Conservation (phyloP, 345 rosid species). For the Melaleuca quinquenervia region DNA sequence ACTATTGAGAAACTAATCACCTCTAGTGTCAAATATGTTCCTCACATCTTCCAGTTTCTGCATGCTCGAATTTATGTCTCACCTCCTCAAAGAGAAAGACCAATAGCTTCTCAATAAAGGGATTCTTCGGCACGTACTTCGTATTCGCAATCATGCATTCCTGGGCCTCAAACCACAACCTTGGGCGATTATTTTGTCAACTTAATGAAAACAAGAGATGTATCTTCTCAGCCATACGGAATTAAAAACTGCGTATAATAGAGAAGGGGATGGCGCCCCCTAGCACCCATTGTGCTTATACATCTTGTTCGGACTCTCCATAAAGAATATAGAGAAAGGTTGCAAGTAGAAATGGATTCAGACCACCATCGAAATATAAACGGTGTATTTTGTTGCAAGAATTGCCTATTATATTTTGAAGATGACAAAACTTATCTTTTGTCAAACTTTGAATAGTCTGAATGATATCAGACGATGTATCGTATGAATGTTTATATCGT, state of each 20-base stretch:
- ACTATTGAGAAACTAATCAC: background rate
- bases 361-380: background rate
- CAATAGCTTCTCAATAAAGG: background rate
- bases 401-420: too few species aligned
- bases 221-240: background rate
- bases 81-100: background rate
- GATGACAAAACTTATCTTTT: too few species aligned
- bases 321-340: fast-evolving
- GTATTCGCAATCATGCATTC: background rate
- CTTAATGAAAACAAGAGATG: background rate
- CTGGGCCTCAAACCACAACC: fast-evolving
- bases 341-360: background rate
- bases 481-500: too few species aligned
- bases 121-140: background rate
- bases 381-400: too few species aligned
- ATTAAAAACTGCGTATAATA: background rate
- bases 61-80: background rate
- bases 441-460: too few species aligned
- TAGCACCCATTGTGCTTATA: fast-evolving
- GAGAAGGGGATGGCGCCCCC: background rate
- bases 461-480: too few species aligned
- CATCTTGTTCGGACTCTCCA: background rate
- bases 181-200: fast-evolving
- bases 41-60: too few species aligned
- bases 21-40: background rate